Percentiles rank a stretch among this genome's conserved stretches.
Evolutionary conservation across 169 alveolate species (phyloP).

Genomic region (Pseudocohnilembus persalinus): DNA sequence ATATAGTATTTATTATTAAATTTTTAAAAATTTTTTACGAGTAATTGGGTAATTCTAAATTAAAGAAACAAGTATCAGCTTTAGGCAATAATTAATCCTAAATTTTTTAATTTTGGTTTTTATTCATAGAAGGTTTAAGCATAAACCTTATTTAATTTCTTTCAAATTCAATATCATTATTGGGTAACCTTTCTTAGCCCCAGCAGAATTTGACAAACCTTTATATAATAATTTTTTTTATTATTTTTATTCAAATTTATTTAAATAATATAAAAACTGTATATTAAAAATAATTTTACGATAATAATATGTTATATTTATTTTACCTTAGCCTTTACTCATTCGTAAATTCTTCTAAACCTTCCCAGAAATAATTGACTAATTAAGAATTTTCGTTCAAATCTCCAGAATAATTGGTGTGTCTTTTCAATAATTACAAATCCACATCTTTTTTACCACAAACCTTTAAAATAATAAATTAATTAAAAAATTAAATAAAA

Average conservation of each 20-base stretch:
- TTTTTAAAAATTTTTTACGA: background rate
- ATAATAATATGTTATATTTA: too few species aligned
- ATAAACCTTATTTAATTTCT: conserved; percentile 80
- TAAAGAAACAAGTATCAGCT: conserved; percentile 92
- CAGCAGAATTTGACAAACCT: conserved; percentile 87
- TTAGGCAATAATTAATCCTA: conserved; percentile 82
- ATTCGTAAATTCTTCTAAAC: conserved; percentile 68
- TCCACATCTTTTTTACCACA: conserved; percentile 82
- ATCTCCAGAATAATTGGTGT: conserved; percentile 80
- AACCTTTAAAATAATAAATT: conserved; percentile 9
- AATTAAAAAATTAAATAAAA: too few species aligned
- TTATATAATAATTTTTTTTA: conserved; percentile 72
- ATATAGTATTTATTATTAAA: too few species aligned
- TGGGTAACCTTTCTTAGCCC: conserved; percentile 89
- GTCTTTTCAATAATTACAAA: conserved; percentile 78
- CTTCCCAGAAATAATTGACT: conserved; percentile 85
- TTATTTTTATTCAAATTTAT: too few species aligned
- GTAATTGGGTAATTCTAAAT: conserved; percentile 76
- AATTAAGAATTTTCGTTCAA: conserved; percentile 58
- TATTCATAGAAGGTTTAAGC: conserved; percentile 74
- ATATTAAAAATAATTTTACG: too few species aligned
- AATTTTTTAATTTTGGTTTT: conserved; percentile 56
- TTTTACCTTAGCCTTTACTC: conserved; percentile 15
- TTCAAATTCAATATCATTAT: conserved; percentile 86
- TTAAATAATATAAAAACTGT: too few species aligned